Conservation (phyloP, 495 filamentous ascomycete genomes). For the Penicillium malachiteum region DNA sequence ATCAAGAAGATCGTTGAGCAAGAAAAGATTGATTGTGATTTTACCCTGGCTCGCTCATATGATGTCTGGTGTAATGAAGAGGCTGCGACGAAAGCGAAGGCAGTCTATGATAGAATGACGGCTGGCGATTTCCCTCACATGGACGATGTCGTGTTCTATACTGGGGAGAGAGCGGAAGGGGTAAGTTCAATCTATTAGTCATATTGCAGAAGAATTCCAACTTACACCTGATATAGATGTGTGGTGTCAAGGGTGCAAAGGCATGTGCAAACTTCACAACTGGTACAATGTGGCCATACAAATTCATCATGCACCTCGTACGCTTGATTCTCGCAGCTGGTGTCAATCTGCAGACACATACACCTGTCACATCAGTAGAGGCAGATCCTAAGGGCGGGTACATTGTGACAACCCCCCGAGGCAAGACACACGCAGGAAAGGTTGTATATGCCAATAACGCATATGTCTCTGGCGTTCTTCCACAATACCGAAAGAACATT, state of each 20-base stretch:
- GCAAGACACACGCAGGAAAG: slow-evolving; percentile 49
- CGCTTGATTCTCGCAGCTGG: slow-evolving; percentile 51
- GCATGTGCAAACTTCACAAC: slow-evolving; percentile 42
- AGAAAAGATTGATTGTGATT: slow-evolving; percentile 43
- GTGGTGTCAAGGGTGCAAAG: slow-evolving; percentile 33
- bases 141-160: slow-evolving; percentile 30
- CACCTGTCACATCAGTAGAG: slow-evolving; percentile 47
- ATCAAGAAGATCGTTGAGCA: slow-evolving; percentile 32
- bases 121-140: slow-evolving; percentile 24
- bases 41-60: slow-evolving; percentile 33
- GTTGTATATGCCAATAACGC: slow-evolving; percentile 73
- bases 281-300: slow-evolving; percentile 64
- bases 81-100: slow-evolving; percentile 27
- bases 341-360: slow-evolving; percentile 62
- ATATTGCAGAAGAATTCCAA: not conserved
- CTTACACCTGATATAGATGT: slow-evolving; percentile 15
- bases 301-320: slow-evolving; percentile 60
- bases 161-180: slow-evolving; percentile 29
- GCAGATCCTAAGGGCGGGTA: slow-evolving; percentile 35
- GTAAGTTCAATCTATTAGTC: slow-evolving; percentile 14
- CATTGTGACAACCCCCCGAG: slow-evolving; percentile 53
- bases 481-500: slow-evolving; percentile 57
- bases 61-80: slow-evolving; percentile 38
- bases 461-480: slow-evolving; percentile 60
- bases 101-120: slow-evolving; percentile 28